Conservation (phyloP, 305 asterid genomes). For the Solanum aculeatissimum region DNA sequence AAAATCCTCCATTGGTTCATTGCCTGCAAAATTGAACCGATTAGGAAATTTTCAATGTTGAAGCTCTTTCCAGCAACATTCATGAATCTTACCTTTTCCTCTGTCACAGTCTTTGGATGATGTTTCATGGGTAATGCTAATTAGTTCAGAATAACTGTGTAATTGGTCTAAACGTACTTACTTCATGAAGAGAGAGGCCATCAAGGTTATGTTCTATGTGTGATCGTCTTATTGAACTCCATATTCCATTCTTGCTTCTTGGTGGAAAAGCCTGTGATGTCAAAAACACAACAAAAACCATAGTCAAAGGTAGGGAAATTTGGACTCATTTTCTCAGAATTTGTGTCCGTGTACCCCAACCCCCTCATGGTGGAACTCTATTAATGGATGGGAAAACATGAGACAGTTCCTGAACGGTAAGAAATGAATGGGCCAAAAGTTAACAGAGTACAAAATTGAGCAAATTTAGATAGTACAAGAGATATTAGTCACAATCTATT, state of each 20-base stretch:
- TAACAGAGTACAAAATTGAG: background rate
- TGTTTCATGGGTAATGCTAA: background rate
- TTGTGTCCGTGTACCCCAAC: background rate
- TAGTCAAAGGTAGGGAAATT: background rate
- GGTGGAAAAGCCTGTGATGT: slow-evolving; percentile 30
- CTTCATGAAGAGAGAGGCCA: slow-evolving; percentile 33
- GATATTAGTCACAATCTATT: background rate
- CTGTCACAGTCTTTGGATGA: background rate
- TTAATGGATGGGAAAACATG: background rate
- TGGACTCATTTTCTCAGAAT: background rate
- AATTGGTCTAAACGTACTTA: background rate
- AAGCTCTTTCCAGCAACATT: background rate
- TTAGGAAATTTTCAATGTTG: background rate
- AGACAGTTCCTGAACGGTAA: background rate
- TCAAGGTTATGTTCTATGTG: slow-evolving; percentile 31
- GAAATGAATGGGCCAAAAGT: background rate
- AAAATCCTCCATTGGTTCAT: slow-evolving; percentile 38
- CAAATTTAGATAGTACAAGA: background rate
- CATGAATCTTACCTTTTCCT: background rate
- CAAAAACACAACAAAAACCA: background rate
- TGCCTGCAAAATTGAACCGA: slow-evolving; percentile 21
- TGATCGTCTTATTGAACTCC: slow-evolving; percentile 24
- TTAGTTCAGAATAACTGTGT: background rate
- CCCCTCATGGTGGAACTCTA: background rate
- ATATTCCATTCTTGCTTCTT: slow-evolving; percentile 21